Base-by-base conservation (phyloP, 1,284 basidiomycete species). In the Apiotrichum gracile region DNA sequence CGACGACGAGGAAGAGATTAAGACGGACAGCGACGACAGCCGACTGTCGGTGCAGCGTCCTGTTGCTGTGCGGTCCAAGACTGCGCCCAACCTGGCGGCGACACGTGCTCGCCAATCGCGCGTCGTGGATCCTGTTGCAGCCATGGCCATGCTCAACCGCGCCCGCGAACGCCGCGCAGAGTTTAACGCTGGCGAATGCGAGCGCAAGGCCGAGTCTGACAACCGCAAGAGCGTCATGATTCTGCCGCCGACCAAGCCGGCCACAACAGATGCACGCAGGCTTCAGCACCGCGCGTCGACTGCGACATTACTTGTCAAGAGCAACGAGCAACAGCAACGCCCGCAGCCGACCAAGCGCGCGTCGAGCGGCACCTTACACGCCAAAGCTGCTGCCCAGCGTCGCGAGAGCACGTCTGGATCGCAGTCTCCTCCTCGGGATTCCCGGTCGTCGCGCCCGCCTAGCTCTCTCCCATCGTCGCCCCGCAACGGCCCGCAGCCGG, bases 81-180 rank as follows among this genome's bases (percentile, higher is more conserved):
- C 48, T 8, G 61, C 67, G 21, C 60, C 66, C 49, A 61, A 13
- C 31, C 16, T 14, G 31, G 10, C 60, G 2, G 51, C 58, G 26
- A 62, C 49, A 8, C 41, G 51, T 27, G 64, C 64, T 1, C 53
- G 69, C 19, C 64, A 67, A 37, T 58, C 67, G n/a, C 55, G 67
- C 12, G 38, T 54, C 19, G 34, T 57, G n/a, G 47, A 51, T 46
- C 34, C 29, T 13, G 45, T 24, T 29, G 37, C 45, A 7, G 64
- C 68, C 2, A 58, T 72, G 57, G 61, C 61, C 6, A 52, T 62
- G 34, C 60, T 72, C 10, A 66, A 59, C 2, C 43, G 48, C 21
- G 66, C 67, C 3, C 54, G 69, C 21, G 69, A 68, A 41, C 55
- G 68, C 27, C 59, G 69, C 21, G 53, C 60, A 21, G 57, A 62